Evolutionary conservation across 1,284 basidiomycete species (phyloP).

Genomic region (Clitocybe nebularis): DNA sequence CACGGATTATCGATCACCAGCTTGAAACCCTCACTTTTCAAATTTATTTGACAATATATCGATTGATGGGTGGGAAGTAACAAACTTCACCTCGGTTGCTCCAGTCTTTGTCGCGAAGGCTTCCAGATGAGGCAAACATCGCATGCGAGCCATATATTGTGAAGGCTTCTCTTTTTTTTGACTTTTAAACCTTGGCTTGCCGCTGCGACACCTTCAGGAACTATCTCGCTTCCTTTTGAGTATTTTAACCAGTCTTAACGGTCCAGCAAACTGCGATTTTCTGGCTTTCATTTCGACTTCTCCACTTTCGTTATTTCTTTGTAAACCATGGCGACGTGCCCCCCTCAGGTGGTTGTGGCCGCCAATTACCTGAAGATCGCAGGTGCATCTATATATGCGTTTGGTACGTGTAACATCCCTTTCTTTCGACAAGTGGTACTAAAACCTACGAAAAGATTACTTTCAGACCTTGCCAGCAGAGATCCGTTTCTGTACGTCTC

Average conservation of each 20-base stretch:
- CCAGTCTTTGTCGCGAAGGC: background rate
- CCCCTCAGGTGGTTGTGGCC: constrained; percentile 2
- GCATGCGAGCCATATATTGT: background rate
- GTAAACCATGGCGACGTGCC: constrained; percentile 6
- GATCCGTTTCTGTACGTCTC: constrained; percentile 14
- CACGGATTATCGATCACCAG: background rate
- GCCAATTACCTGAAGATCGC: constrained; percentile 19
- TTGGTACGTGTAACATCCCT: constrained; percentile 9
- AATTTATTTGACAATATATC: background rate
- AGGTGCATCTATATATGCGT: constrained; percentile 17
- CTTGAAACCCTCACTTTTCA: background rate
- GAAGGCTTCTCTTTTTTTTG: background rate
- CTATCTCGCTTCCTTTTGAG: background rate
- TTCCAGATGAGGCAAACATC: background rate
- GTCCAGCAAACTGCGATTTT: background rate
- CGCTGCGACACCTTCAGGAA: background rate
- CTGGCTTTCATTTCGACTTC: constrained; percentile 1
- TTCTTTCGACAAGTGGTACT: background rate
- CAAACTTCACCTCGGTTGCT: background rate
- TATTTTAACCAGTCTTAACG: background rate
- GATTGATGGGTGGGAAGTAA: background rate
- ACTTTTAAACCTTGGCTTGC: background rate
- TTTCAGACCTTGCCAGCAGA: constrained; percentile 18
- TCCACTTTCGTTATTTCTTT: constrained; percentile 1
- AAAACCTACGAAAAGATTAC: constrained; percentile 12